These are phyloP conservation scores for Coemansia sp. DNA, from an alignment of 192 early-diverging fungal genomes.

Conservation along the genomic window DNA sequence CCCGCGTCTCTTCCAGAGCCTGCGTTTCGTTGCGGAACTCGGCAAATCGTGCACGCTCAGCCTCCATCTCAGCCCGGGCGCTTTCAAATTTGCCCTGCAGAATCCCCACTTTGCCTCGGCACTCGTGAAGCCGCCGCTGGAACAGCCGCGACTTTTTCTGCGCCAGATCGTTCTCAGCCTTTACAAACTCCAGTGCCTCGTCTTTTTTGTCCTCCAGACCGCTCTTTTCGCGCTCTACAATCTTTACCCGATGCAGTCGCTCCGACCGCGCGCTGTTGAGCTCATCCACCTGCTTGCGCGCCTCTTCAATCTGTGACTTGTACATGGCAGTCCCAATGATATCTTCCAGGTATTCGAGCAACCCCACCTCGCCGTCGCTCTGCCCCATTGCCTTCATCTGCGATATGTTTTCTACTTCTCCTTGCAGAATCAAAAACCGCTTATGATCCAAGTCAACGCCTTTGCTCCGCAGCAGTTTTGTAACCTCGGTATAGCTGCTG, in stretches of 20 bases:
- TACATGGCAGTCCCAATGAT: constrained; percentile 93
- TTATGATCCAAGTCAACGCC: constrained; percentile 98
- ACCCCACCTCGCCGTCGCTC: constrained; percentile 88
- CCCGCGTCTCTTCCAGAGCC: constrained; percentile 60
- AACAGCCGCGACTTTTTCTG: constrained; percentile 71
- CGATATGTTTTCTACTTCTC: constrained; percentile 98
- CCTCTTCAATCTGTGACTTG: constrained; percentile 80
- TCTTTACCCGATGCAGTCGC: constrained; percentile 79
- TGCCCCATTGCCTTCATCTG: constrained; percentile 96
- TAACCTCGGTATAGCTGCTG: constrained; percentile 82
- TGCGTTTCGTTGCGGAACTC: constrained; percentile 64
- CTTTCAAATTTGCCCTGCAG: constrained; percentile 57
- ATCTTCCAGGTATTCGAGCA: constrained; percentile 97
- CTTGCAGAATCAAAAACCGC: constrained; percentile 95
- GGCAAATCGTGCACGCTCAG: constrained; percentile 60
- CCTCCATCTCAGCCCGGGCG: constrained; percentile 56
- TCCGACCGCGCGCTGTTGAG: constrained; percentile 76
- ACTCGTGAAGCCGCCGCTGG: constrained; percentile 70
- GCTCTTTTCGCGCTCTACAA: constrained; percentile 85
- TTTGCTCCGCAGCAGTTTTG: constrained; percentile 71
- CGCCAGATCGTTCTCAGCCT: constrained; percentile 76
- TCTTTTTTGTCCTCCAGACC: constrained; percentile 73
- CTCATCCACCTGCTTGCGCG: constrained; percentile 65
- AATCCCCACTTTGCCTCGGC: constrained; percentile 49
- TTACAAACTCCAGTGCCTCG: constrained; percentile 78